Evolutionary conservation across 129 eudicot genomes (phyloP), one percentile per base, ranked within the genome.

Genomic region (Sambucus nigra): DNA sequence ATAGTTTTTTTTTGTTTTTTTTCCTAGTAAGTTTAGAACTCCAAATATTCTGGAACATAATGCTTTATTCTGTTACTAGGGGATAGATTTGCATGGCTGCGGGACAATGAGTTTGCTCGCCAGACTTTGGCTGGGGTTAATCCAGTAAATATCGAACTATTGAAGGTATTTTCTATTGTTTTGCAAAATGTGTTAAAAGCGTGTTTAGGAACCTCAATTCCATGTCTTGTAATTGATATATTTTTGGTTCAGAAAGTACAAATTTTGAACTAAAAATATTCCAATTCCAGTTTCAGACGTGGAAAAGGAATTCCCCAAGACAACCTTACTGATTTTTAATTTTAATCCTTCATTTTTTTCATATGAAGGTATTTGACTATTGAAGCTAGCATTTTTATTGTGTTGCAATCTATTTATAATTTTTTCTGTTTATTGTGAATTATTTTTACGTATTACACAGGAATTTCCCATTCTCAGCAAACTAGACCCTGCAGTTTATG

Each of bases 71-170:
- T 52, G 7, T 49, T 18, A 57, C 22, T 65, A 84, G 94, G 81
- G 22, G 95, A 85, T 53, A 81, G 83, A 64, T 81, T 81, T 64
- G 73, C 91, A 21, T 85, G 95, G 91, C 46, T 80, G 48, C 73
- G 95, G 44, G 95, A 85, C 65, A 68, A 66, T 63, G 95, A 85
- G 71, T 85, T 85, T 78, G 91, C 91, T n/a, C 75, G 95, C 16
- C 95, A 85, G 76, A 59, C 82, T n/a, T 48, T 85, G 69, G 95
- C 95, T 1, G 91, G 95, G 5, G 86, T 85, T 42, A 85, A 85
- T 58, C 95, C 91, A 18, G 78, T 85, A 20, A 81, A 72, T 49
- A 85, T 85, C 20, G 77, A 85, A 65, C 72, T 80, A 23, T 35
- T 85, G 31, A 85, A 61, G 95, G 95, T 85, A 68, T 18, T 35